A percentile compares a stretch with the other conserved stretches of the same genome.
Conservation (phyloP, 176 grass and related monocot genomes). For the Areca catechu region DNA sequence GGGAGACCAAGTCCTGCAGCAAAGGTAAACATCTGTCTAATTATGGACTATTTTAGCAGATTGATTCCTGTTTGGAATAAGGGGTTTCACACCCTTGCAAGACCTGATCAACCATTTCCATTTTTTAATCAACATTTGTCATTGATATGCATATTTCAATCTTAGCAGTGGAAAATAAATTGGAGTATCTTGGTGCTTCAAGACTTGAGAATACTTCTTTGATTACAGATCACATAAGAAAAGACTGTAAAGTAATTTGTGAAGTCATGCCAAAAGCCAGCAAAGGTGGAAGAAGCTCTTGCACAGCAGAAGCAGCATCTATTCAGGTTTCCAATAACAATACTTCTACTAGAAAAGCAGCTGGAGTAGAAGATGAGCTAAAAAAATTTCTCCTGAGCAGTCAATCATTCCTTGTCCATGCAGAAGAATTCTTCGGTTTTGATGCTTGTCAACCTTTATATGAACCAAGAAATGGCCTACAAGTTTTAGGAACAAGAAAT, state of each 20-base stretch:
- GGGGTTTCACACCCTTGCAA: no score
- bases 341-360: conserved; percentile 1
- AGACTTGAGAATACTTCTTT: conserved; percentile 8
- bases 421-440: conserved; percentile 25
- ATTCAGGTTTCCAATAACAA: conserved; percentile 5
- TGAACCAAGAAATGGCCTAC: conserved; percentile 3
- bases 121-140: no score
- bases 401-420: conserved; percentile 25
- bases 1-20: conserved; percentile 27
- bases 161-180: neutral
- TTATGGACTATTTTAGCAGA: no score
- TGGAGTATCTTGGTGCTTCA: neutral
- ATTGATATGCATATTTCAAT: no score
- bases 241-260: conserved; percentile 30
- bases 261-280: conserved; percentile 25
- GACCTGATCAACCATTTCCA: no score
- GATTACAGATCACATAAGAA: conserved; percentile 19
- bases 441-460: neutral
- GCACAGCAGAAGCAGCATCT: conserved; percentile 7
- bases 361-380: conserved; percentile 37
- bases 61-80: no score
- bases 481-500: conserved; percentile 9
- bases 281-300: conserved; percentile 10
- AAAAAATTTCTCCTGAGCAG: conserved; percentile 45
- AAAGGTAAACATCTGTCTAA: conserved; percentile 23